These are phyloP conservation scores for Globisporangium carolinianum DNA, from an alignment of 352 stramenopile genomes.

Conservation along the genomic window DNA sequence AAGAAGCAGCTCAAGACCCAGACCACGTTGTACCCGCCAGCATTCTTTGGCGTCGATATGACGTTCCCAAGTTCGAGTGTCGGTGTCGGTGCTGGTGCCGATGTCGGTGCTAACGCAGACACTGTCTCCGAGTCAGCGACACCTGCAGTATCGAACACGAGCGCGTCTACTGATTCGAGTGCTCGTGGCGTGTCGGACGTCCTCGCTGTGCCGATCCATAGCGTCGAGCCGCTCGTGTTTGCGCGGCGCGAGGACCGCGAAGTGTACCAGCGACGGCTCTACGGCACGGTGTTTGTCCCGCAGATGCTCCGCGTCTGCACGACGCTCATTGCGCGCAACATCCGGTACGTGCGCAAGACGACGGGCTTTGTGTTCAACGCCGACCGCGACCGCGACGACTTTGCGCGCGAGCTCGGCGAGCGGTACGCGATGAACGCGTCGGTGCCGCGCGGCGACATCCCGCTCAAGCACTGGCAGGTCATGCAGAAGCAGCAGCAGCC, in stretches of 20 bases:
- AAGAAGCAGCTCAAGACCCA: constrained; percentile 18
- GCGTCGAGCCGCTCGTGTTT: constrained; percentile 40
- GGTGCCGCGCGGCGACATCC: constrained; percentile 42
- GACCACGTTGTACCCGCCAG: constrained; percentile 10
- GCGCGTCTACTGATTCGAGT: not conserved
- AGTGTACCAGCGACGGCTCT: constrained; percentile 45
- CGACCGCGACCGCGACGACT: constrained; percentile 48
- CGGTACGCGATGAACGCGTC: constrained; percentile 45
- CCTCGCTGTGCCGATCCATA: no score
- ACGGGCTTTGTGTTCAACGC: constrained; percentile 56
- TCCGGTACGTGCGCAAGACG: constrained; percentile 47
- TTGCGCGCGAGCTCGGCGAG: constrained; percentile 30
- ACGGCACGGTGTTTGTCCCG: constrained; percentile 45
- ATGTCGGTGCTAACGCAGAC: not conserved
- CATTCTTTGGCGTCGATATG: constrained; percentile 22
- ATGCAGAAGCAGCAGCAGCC: constrained; percentile 29
- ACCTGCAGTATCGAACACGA: not conserved
- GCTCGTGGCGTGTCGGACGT: no score
- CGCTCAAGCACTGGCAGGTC: constrained; percentile 47
- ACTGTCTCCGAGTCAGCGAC: not conserved
- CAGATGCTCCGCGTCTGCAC: constrained; percentile 29
- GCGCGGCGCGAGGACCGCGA: constrained; percentile 27
- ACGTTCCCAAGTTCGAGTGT: no score
- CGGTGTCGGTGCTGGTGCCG: not conserved
- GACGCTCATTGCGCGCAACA: constrained; percentile 39